Evolutionary conservation across 2,329 filamentous ascomycete genomes (phyloP).

Genomic region (Fusarium sp.): DNA sequence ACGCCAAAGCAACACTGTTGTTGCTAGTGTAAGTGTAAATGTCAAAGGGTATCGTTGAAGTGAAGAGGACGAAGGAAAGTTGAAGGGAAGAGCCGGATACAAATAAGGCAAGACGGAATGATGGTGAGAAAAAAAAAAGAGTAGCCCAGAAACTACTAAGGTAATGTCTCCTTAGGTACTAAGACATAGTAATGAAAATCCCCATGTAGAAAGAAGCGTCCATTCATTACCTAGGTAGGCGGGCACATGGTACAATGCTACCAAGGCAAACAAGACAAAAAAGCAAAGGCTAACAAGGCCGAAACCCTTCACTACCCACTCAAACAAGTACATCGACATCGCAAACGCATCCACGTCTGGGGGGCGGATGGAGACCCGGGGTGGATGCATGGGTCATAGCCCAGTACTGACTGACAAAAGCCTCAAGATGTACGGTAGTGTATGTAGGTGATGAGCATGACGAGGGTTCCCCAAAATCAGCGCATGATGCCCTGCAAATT

Average conservation of each 20-base stretch:
- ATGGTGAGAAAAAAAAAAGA: slow-evolving; percentile 7
- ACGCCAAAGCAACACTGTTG: slow-evolving; percentile 19
- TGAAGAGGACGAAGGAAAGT: neutral
- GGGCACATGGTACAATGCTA: slow-evolving; percentile 5
- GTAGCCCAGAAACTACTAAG: neutral
- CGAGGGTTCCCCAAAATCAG: slow-evolving; percentile 38
- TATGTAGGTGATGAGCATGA: neutral
- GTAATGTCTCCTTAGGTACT: slow-evolving; percentile 9
- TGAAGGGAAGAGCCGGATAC: slow-evolving; percentile 25
- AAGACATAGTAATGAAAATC: slow-evolving; percentile 11
- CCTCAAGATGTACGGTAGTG: neutral
- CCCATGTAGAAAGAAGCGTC: slow-evolving; percentile 24
- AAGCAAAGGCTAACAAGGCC: slow-evolving; percentile 13
- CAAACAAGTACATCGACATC: slow-evolving; percentile 36
- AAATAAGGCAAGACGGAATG: slow-evolving; percentile 17
- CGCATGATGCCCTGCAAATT: slow-evolving; percentile 42
- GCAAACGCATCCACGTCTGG: slow-evolving; percentile 43
- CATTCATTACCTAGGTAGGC: slow-evolving; percentile 1
- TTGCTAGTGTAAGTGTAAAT: slow-evolving; percentile 10
- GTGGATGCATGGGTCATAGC: slow-evolving; percentile 34
- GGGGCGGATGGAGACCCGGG: slow-evolving; percentile 44
- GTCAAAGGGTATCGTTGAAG: slow-evolving; percentile 31
- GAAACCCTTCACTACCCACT: slow-evolving; percentile 29
- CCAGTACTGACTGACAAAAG: neutral
- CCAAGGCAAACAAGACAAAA: slow-evolving; percentile 11